Conservation (phyloP, 495 filamentous ascomycete genomes). For the Tuber melanosporum region DNA sequence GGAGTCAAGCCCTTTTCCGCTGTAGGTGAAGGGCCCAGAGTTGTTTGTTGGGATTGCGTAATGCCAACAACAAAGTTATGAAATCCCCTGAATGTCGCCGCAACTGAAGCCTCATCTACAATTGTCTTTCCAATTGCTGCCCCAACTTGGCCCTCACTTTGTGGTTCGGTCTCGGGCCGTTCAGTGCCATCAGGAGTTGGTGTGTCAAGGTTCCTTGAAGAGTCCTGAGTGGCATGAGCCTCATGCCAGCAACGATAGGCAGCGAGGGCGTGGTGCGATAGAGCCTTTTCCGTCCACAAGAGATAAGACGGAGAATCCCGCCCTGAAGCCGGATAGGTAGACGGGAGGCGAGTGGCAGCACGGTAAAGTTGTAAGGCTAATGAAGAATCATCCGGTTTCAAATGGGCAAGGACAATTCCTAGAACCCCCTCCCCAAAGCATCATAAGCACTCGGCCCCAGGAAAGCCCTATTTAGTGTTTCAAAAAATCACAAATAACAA, state of each 20-base stretch:
- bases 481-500: constrained; percentile 15
- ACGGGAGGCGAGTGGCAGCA: constrained; percentile 36
- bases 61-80: constrained; percentile 35
- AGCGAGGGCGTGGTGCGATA: constrained; percentile 37
- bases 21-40: constrained; percentile 6
- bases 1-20: constrained; percentile 23
- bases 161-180: not conserved
- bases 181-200: not conserved
- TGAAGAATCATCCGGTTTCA: constrained; percentile 31
- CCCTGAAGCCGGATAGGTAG: constrained; percentile 20
- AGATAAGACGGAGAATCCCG: constrained; percentile 23
- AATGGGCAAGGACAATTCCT: constrained; percentile 39
- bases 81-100: constrained; percentile 38
- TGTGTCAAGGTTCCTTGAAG: constrained; percentile 22
- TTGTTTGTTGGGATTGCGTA: constrained; percentile 22
- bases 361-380: constrained; percentile 38
- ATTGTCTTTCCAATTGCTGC: constrained; percentile 38
- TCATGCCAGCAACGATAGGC: constrained; percentile 40
- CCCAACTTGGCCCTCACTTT: constrained; percentile 26
- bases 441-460: constrained; percentile 8
- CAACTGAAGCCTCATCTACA: constrained; percentile 39
- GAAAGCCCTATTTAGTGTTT: constrained; percentile 4
- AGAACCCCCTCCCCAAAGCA: not conserved
- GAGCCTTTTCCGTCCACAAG: constrained; percentile 40
- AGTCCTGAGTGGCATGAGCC: constrained; percentile 45